Base-by-base conservation (phyloP, 176 grass and related monocot genomes). In the Aegilops longissima region DNA sequence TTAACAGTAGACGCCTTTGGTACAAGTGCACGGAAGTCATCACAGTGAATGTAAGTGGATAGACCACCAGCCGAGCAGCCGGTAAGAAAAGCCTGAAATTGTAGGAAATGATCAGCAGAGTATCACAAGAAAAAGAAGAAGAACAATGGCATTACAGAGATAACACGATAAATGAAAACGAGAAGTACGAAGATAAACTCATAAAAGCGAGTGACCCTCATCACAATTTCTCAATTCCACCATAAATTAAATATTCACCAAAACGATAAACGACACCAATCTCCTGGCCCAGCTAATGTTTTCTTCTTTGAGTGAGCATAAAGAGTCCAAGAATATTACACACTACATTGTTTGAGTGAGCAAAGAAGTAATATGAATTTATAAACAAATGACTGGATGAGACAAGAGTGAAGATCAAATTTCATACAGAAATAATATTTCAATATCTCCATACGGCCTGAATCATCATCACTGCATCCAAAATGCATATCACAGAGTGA, bases 51-150 rank as follows among this genome's bases (percentile, higher is more conserved):
- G 49, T 88, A 84, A 27, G 92, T 97, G 61, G 92, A 91, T 65
- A 97, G 81, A 23, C 94, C 94, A 66, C 94, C 94, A 86, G 92
- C 91, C 4, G 92, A 97, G 77, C 94, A 94, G 69, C 94, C 90
- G 1, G 94, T 92, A 59, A 97, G 92, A 84, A 97, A 88, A 85
- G 94, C 92, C 94, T 97, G 67, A n/a, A 87, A 6, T 39, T 31
- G 2, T 33, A 74, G 62, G 70, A 82, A 51, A 84, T 65, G 75
- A 70, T 20, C 12, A 63, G 16, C 6, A 70, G 10, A 12, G 27
- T 14, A 68, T 40, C 24, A 25, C 16, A 6, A 27, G 12, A 27
- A 21, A 73, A 73, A 27, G 27, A 27, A 27, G 27, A 27, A 27
- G 1, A 27, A 27, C 27, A 27, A 27, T 27, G 27, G 27, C 27